Percentiles rank a stretch among this genome's conserved stretches.
These are phyloP conservation scores for Cochlearia excelsa DNA, from an alignment of 345 rosid species.

Conservation along the genomic window DNA sequence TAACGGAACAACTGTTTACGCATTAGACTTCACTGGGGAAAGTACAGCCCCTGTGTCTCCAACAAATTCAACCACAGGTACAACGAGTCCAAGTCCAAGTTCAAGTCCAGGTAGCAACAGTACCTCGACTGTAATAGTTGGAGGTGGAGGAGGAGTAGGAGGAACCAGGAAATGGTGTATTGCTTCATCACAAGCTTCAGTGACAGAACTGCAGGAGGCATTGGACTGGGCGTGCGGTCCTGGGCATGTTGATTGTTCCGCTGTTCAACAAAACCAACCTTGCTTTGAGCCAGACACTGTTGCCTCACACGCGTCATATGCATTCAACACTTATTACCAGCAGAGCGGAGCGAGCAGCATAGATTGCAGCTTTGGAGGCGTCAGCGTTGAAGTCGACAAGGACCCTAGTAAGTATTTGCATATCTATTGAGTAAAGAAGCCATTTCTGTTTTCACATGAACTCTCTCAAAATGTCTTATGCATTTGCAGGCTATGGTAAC, in stretches of 20 bases:
- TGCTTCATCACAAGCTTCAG: conserved; percentile 73
- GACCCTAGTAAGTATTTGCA: conserved; percentile 70
- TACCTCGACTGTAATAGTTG: conserved; percentile 23
- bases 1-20: conserved; percentile 66
- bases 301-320: conserved; percentile 85
- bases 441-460: background rate
- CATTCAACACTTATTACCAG: conserved; percentile 82
- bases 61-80: conserved; percentile 40
- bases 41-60: conserved; percentile 43
- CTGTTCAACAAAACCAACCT: conserved; percentile 87
- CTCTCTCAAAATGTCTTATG: background rate
- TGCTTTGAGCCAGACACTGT: conserved; percentile 88
- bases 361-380: conserved; percentile 82
- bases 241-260: conserved; percentile 90
- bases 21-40: conserved; percentile 75
- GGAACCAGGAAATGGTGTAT: conserved; percentile 63
- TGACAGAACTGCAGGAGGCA: conserved; percentile 60
- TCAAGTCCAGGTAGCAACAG: conserved; percentile 24
- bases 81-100: conserved; percentile 45
- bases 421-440: too few species aligned
- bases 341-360: conserved; percentile 73
- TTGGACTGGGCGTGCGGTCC: conserved; percentile 93
- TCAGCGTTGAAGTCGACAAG: conserved; percentile 72
- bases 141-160: conserved; percentile 31
- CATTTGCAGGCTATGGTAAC: conserved; percentile 56